phyloP scores from a whole-genome alignment of 2,329 filamentous ascomycete genomes.

The Fonsecaea monophora region DNA sequence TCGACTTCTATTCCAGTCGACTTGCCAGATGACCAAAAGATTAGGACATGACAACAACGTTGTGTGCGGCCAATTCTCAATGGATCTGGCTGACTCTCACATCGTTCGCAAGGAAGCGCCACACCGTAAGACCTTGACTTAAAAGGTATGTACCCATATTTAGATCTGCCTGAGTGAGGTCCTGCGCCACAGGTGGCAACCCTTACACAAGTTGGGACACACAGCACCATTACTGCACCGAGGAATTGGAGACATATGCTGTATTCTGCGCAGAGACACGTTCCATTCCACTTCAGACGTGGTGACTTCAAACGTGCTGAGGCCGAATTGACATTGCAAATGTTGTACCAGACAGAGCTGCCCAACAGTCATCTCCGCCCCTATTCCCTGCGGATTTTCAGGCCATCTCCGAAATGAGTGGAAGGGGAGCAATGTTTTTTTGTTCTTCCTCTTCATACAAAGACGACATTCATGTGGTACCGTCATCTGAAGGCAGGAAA shows the following conservation, averaged over 20 bases:
- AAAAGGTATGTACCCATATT: slow-evolving; percentile 1
- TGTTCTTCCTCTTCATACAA: background rate
- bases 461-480: background rate
- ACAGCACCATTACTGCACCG: background rate
- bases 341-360: background rate
- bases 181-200: slow-evolving; percentile 3
- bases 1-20: background rate
- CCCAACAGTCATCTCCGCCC: background rate
- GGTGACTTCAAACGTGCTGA: background rate
- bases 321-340: background rate
- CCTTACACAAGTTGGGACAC: background rate
- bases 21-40: background rate
- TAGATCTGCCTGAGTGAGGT: background rate
- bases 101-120: background rate
- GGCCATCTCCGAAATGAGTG: background rate
- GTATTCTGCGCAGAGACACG: background rate
- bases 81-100: background rate
- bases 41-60: background rate
- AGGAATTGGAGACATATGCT: background rate
- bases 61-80: background rate
- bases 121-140: slow-evolving; percentile 3
- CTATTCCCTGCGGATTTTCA: background rate
- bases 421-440: background rate
- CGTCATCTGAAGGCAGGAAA: background rate
- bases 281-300: background rate